Evolutionary conservation across 441 rosid species (phyloP), one percentile per base, ranked within the genome.

Genomic region (Gossypium trilobum): DNA sequence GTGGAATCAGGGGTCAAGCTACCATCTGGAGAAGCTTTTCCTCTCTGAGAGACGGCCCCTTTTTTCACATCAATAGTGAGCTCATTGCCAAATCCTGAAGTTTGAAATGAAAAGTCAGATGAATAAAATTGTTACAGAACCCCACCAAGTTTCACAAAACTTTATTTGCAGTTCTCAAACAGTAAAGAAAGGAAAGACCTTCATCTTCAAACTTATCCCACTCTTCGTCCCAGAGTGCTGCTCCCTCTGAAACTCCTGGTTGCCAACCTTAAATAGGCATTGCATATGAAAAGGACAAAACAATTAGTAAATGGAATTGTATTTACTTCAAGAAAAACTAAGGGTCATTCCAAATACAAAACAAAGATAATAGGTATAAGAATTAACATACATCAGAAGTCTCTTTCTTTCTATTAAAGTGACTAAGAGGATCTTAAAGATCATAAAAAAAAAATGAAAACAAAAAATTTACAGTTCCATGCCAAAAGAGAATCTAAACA

Each of bases 141-240:
- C 54, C 44, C 16, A 4, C 42, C 74, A 68, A 73, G 46, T 68
- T 76, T 22, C n/a, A 27, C 69, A 60, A 57, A 46, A 71, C 19
- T 25, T 13, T 4, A 33, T 20, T 8, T 17, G 51, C 73, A 2
- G 31, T 44, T 48, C 19, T 68, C 17, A 20, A 16, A 29, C 46
- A 36, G 73, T 17, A 72, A 70, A 10, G 44, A 13, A 58, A 50
- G 60, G 23, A 20, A 67, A 73, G 52, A 89, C 99, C 98, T 85
- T 88, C 96, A 86, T 95, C 99, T 84, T 91, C 97, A 82, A 95
- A 92, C 80, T 95, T 92, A 79, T 95, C 99, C 97, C 99, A 95
- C 16, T 92, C 99, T 85, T 95, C 99, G 86, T 92, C 96, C 99
- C 99, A 95, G 44, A 85, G 80, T 75, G 88, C 88, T 52, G 98